phyloP scores from a whole-genome alignment of 139 green algal species.

The Chlorella sp. region DNA sequence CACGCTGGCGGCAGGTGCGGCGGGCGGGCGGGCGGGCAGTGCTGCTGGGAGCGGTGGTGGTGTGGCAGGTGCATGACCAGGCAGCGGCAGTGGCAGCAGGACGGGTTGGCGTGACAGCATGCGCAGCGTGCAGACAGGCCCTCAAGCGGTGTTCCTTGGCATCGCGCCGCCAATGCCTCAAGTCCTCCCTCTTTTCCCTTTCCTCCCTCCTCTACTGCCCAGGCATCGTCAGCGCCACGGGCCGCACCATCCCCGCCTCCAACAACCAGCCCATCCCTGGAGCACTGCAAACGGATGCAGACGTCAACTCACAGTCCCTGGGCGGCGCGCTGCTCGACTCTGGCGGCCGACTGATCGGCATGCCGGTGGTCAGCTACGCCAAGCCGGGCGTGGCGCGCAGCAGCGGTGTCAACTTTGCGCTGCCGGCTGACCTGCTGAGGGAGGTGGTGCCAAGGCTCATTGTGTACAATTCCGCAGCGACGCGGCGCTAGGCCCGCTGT shows the following conservation, averaged over 20 bases:
- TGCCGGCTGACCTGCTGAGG: constrained; percentile 65
- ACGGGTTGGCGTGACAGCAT: not conserved
- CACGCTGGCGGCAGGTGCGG: too few species aligned
- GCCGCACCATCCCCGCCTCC: constrained; percentile 15
- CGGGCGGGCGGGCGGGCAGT: too few species aligned
- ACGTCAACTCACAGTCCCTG: constrained; percentile 81
- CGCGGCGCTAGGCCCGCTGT: not conserved
- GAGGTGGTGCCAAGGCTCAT: constrained; percentile 76
- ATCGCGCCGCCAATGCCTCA: too few species aligned
- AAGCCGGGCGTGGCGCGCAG: constrained; percentile 51
- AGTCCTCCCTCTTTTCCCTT: too few species aligned
- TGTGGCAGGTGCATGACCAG: too few species aligned
- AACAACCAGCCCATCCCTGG: constrained; percentile 28
- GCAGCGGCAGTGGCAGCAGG: not conserved
- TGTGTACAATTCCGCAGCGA: constrained; percentile 60
- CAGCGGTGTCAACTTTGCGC: constrained; percentile 81
- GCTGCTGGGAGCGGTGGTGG: too few species aligned
- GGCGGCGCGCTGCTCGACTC: constrained; percentile 88
- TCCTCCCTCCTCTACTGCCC: too few species aligned
- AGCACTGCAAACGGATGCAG: constrained; percentile 83
- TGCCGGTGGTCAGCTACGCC: constrained; percentile 49
- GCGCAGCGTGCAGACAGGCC: too few species aligned
- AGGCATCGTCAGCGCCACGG: constrained; percentile 21
- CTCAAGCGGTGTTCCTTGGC: too few species aligned
- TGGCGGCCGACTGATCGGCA: constrained; percentile 67